phyloP scores from a whole-genome alignment of 352 stramenopile genomes.

The Globisporangium alternatum region DNA sequence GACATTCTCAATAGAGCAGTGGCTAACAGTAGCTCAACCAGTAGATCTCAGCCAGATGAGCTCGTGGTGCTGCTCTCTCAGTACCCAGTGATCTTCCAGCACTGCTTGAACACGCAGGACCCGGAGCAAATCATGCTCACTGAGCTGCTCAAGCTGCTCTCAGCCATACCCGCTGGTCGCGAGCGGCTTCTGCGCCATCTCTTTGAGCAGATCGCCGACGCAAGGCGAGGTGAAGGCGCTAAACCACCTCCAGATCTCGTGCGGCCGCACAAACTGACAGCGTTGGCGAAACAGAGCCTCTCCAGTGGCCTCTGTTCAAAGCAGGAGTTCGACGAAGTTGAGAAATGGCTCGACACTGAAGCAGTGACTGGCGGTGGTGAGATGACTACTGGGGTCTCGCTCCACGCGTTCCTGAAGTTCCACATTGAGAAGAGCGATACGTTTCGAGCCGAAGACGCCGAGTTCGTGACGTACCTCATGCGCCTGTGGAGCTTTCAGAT shows the following conservation, averaged over 20 bases:
- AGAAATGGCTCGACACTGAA: constrained; percentile 27
- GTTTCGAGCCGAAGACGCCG: constrained; percentile 45
- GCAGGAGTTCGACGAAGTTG: constrained; percentile 30
- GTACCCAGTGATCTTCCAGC: constrained; percentile 44
- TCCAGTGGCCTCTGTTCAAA: constrained; percentile 29
- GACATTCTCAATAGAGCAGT: constrained; percentile 14
- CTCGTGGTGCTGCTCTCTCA: constrained; percentile 31
- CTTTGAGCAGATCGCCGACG: constrained; percentile 60
- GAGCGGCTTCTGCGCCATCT: constrained; percentile 38
- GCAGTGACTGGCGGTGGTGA: neutral
- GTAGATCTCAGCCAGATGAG: neutral
- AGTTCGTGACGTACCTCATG: constrained; percentile 61
- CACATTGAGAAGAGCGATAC: constrained; percentile 48
- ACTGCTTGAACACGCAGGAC: constrained; percentile 34
- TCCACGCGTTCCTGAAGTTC: constrained; percentile 43
- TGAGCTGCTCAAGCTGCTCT: constrained; percentile 38
- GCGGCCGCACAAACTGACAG: constrained; percentile 40
- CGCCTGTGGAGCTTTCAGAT: constrained; percentile 55
- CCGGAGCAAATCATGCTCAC: constrained; percentile 21
- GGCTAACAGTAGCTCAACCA: neutral
- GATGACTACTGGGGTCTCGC: constrained; percentile 17
- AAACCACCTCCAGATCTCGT: constrained; percentile 47
- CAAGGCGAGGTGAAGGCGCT: constrained; percentile 34
- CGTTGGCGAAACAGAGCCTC: constrained; percentile 47
- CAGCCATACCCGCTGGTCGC: constrained; percentile 31